These are phyloP conservation scores for Suhomyces terraborum DNA, from an alignment of 1,139 yeast species.

Conservation along the genomic window DNA sequence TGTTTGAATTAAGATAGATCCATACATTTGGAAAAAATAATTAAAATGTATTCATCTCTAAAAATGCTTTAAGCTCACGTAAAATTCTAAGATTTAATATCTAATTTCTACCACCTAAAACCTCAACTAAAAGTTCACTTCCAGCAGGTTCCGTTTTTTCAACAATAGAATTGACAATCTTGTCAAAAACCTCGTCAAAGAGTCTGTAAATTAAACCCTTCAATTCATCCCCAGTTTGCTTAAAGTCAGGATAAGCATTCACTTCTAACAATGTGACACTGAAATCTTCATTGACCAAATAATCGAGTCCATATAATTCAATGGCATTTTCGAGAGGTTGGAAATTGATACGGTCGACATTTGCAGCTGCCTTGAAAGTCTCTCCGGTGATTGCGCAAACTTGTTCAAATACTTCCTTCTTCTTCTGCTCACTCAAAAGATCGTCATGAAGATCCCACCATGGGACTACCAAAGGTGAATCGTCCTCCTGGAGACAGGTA, in stretches of 20 bases:
- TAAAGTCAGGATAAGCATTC: conserved; percentile 94
- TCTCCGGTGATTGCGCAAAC: conserved; percentile 67
- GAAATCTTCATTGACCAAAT: conserved; percentile 61
- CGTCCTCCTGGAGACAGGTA: conserved; percentile 78
- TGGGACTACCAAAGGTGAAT: conserved; percentile 57
- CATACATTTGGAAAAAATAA: too few relatives aligned
- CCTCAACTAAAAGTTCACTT: conserved; percentile 12
- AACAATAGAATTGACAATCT: conserved; percentile 19
- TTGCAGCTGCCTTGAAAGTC: conserved; percentile 78
- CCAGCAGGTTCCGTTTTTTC: neutral
- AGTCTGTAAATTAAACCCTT: conserved; percentile 63
- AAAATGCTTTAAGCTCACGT: neutral
- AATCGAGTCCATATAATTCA: conserved; percentile 88
- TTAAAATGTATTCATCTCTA: neutral
- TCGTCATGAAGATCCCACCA: conserved; percentile 55
- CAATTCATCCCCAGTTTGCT: conserved; percentile 84
- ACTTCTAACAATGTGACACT: conserved; percentile 73
- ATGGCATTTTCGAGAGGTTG: conserved; percentile 83
- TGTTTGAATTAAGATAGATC: too few relatives aligned
- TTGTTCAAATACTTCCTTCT: conserved; percentile 48
- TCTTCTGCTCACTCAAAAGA: conserved; percentile 40
- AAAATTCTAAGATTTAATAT: too few relatives aligned
- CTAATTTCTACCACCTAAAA: conserved; percentile 7
- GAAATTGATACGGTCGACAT: conserved; percentile 81
- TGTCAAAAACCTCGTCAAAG: conserved; percentile 49